Percentiles rank a stretch among this genome's conserved stretches.
Evolutionary conservation across 805 yeast species (phyloP).

Genomic region (Zygosaccharomyces bailii): DNA sequence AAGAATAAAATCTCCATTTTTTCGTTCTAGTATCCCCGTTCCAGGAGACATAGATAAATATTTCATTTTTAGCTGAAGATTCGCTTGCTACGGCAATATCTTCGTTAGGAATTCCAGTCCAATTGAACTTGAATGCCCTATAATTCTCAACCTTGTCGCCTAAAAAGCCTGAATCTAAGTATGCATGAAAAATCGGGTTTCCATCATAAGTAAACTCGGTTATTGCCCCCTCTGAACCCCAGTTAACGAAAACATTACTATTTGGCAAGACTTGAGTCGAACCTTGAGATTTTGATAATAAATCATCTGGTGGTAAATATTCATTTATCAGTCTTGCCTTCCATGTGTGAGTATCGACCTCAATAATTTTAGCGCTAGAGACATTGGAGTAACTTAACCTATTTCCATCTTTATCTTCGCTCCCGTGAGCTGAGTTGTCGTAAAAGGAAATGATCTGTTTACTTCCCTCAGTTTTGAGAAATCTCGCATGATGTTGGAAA

Average conservation of each 20-base stretch:
- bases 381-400: slow-evolving; percentile 23
- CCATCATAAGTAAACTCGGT: slow-evolving; percentile 36
- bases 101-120: slow-evolving; percentile 38
- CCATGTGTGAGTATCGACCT: slow-evolving; percentile 32
- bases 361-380: slow-evolving; percentile 38
- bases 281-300: slow-evolving; percentile 24
- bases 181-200: slow-evolving; percentile 35
- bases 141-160: slow-evolving; percentile 35
- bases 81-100: slow-evolving; percentile 29
- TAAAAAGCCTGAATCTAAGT: slow-evolving; percentile 32
- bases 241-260: slow-evolving; percentile 37
- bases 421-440: slow-evolving; percentile 40
- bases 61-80: slow-evolving; percentile 18
- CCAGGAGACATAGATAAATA: slow-evolving; percentile 36
- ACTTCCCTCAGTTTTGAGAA: slow-evolving; percentile 17
- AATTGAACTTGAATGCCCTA: slow-evolving; percentile 37
- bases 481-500: slow-evolving; percentile 39
- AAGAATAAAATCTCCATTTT: slow-evolving; percentile 28
- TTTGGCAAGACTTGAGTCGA: slow-evolving; percentile 33
- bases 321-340: slow-evolving; percentile 30
- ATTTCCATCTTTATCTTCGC: slow-evolving; percentile 34
- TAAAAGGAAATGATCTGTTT: slow-evolving; percentile 37
- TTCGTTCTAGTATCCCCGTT: slow-evolving; percentile 40
- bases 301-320: slow-evolving; percentile 27
- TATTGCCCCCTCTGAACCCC: slow-evolving; percentile 42